These are phyloP conservation scores for Xylaria venustula DNA, from an alignment of 495 filamentous ascomycete genomes.

Conservation along the genomic window DNA sequence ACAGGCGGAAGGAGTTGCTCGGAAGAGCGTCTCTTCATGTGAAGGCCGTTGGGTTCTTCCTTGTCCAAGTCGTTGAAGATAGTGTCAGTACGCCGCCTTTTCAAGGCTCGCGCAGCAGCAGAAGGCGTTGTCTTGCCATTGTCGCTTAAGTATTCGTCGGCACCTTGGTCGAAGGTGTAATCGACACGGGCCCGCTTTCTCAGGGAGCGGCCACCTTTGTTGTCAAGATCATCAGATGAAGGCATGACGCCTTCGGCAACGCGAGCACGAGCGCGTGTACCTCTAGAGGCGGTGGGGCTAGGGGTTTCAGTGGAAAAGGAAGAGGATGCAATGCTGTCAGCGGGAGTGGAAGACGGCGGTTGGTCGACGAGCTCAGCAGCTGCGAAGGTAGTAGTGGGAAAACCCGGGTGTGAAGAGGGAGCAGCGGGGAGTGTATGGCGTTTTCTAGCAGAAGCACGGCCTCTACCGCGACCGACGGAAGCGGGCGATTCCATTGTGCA, in stretches of 20 bases:
- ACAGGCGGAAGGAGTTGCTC: constrained; percentile 20
- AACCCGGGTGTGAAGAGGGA: constrained; percentile 15
- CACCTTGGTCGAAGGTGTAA: constrained; percentile 41
- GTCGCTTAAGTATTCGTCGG: constrained; percentile 33
- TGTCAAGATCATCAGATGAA: constrained; percentile 33
- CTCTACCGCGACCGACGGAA: constrained; percentile 16
- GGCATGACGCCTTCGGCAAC: constrained; percentile 27
- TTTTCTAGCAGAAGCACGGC: constrained; percentile 21
- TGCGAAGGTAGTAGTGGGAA: constrained; percentile 7
- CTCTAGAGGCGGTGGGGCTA: constrained; percentile 33
- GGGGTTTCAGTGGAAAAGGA: constrained; percentile 30
- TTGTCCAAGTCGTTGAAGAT: constrained; percentile 24
- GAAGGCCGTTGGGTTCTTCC: constrained; percentile 23
- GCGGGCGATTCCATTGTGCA: constrained; percentile 25
- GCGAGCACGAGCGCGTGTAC: constrained; percentile 33
- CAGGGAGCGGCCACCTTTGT: constrained; percentile 47
- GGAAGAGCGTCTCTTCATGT: constrained; percentile 33
- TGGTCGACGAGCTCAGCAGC: constrained; percentile 17
- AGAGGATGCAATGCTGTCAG: constrained; percentile 24
- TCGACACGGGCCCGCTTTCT: constrained; percentile 46
- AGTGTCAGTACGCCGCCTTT: constrained; percentile 31
- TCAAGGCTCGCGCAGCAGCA: constrained; percentile 23
- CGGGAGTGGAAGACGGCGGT: constrained; percentile 18
- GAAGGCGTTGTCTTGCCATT: constrained; percentile 22
- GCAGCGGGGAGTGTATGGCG: constrained; percentile 12